These are phyloP conservation scores for Boletus edulis DNA, from an alignment of 768 basidiomycete genomes.

Conservation along the genomic window DNA sequence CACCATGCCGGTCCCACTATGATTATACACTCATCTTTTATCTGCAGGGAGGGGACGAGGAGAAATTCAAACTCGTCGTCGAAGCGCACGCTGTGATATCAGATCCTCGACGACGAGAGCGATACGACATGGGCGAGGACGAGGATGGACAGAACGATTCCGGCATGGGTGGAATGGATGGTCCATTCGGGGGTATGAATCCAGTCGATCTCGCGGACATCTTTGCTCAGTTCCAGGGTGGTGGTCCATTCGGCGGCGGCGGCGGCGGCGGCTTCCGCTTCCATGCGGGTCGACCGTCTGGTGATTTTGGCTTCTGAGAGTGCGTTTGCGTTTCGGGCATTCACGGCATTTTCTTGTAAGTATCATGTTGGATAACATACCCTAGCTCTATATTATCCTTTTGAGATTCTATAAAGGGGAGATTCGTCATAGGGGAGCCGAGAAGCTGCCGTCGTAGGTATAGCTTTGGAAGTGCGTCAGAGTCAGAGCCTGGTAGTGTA, in stretches of 20 bases:
- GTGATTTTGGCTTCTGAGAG: constrained; percentile 22
- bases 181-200: constrained; percentile 38
- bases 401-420: no score
- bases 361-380: constrained; percentile 7
- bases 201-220: constrained; percentile 59
- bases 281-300: constrained; percentile 13
- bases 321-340: background rate
- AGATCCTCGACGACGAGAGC: constrained; percentile 65
- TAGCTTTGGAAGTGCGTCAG: no score
- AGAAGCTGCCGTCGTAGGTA: no score
- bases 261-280: constrained; percentile 34
- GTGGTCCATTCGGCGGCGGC: constrained; percentile 26
- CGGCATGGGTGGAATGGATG: constrained; percentile 40
- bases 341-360: background rate
- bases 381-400: constrained; percentile 1
- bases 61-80: constrained; percentile 88
- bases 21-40: constrained; percentile 4
- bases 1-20: background rate
- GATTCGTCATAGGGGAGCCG: no score
- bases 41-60: constrained; percentile 85
- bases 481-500: no score
- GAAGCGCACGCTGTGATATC: constrained; percentile 84
- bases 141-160: constrained; percentile 62
- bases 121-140: constrained; percentile 82
- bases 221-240: constrained; percentile 62